Conservation (phyloP, 352 stramenopile genomes). For the Globisporangium ultimum region DNA sequence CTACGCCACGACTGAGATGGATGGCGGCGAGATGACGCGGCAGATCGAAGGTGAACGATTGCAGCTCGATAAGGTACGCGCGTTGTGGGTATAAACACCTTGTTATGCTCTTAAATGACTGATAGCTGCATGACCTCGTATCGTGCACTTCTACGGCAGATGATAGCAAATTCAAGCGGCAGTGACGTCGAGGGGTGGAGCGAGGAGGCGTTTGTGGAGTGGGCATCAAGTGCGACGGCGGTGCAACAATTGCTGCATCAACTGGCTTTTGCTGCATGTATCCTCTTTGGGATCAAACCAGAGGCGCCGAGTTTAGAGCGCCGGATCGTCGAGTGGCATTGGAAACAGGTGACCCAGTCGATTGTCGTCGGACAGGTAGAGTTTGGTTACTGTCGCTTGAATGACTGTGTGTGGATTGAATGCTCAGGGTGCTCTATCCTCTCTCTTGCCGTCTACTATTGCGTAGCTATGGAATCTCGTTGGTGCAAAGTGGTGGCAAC, state of each 20-base stretch:
- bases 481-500: constrained; percentile 69
- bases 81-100: neutral
- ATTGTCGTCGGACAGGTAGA: constrained; percentile 53
- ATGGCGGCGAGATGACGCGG: constrained; percentile 7
- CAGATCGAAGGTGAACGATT: constrained; percentile 28
- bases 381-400: too few relatives aligned
- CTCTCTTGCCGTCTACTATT: neutral
- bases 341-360: constrained; percentile 40
- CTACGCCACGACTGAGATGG: constrained; percentile 16
- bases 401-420: too few relatives aligned
- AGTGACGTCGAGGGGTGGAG: constrained; percentile 16
- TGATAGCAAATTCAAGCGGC: neutral
- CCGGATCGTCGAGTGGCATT: constrained; percentile 73
- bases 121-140: neutral
- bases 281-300: constrained; percentile 76
- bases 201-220: constrained; percentile 48
- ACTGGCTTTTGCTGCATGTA: constrained; percentile 69
- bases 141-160: neutral
- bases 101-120: constrained; percentile 1
- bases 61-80: constrained; percentile 38
- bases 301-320: constrained; percentile 63
- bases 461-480: constrained; percentile 72
- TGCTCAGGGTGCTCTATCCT: constrained; percentile 1
- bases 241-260: constrained; percentile 62
- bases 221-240: constrained; percentile 31